A percentile compares a stretch with the other conserved stretches of the same genome.
These are phyloP conservation scores for Naganishia randhawae DNA, from an alignment of 768 basidiomycete species.

Conservation along the genomic window DNA sequence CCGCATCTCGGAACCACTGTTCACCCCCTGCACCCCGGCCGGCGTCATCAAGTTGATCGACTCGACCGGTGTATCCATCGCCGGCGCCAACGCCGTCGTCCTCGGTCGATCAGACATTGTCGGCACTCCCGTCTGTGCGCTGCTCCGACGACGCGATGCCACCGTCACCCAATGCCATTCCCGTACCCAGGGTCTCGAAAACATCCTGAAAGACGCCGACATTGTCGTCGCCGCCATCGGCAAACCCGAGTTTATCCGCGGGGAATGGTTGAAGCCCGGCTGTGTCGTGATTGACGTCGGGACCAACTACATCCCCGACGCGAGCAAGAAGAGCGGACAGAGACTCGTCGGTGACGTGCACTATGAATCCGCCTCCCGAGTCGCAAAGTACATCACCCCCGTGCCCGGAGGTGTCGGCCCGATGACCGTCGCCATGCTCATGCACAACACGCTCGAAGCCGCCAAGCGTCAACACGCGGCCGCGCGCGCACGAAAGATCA, in stretches of 20 bases:
- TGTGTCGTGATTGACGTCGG: slow-evolving; percentile 96
- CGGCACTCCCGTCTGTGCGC: slow-evolving; percentile 86
- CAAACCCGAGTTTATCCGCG: slow-evolving; percentile 81
- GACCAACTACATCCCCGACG: slow-evolving; percentile 89
- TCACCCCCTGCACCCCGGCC: slow-evolving; percentile 92
- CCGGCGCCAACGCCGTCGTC: slow-evolving; percentile 80
- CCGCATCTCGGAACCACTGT: slow-evolving; percentile 80
- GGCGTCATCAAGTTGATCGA: too few relatives aligned
- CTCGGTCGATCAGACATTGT: slow-evolving; percentile 97
- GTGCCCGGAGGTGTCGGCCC: slow-evolving; percentile 99
- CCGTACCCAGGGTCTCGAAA: slow-evolving; percentile 72
- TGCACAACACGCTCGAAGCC: slow-evolving; percentile 85
- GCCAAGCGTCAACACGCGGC: slow-evolving; percentile 77
- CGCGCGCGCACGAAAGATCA: slow-evolving; percentile 63
- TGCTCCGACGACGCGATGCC: slow-evolving; percentile 83
- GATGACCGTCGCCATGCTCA: slow-evolving; percentile 98
- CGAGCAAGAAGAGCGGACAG: slow-evolving; percentile 88
- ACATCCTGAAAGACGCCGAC: slow-evolving; percentile 77
- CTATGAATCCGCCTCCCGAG: slow-evolving; percentile 66
- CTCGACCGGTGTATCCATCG: too few relatives aligned
- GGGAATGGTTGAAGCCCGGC: slow-evolving; percentile 91
- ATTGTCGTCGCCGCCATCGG: slow-evolving; percentile 97
- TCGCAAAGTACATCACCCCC: slow-evolving; percentile 89
- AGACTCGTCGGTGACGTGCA: slow-evolving; percentile 95
- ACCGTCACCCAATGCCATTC: slow-evolving; percentile 99